Conservation (phyloP, 148 eudicot species). For the Rheum nobile region DNA sequence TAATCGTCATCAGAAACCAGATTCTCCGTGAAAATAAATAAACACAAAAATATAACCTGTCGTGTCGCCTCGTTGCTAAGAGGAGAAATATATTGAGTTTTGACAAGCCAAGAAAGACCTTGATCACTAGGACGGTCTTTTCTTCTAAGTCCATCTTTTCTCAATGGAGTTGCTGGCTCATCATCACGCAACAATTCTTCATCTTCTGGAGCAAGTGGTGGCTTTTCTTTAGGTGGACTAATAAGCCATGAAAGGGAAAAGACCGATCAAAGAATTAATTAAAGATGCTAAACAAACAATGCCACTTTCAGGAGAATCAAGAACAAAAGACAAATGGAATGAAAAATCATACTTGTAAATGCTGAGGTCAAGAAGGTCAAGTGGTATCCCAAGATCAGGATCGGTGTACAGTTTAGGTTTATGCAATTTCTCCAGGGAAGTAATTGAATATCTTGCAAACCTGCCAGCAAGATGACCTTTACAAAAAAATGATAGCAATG, state of each 20-base stretch:
- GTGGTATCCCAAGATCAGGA: constrained; percentile 95
- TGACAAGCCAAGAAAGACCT: constrained; percentile 93
- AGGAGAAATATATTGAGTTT: constrained; percentile 93
- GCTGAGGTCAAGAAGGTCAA: constrained; percentile 97
- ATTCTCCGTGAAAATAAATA: neutral
- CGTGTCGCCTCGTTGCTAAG: constrained; percentile 75
- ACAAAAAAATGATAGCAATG: constrained; percentile 21
- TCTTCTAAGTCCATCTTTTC: constrained; percentile 73
- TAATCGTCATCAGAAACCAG: neutral
- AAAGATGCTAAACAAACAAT: neutral
- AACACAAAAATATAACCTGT: constrained; percentile 39
- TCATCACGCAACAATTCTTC: constrained; percentile 82
- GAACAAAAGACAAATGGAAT: neutral
- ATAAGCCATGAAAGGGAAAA: constrained; percentile 3
- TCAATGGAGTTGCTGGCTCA: constrained; percentile 64
- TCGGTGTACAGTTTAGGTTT: constrained; percentile 85
- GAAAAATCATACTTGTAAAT: constrained; percentile 63
- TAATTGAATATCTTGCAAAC: constrained; percentile 62
- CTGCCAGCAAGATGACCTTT: constrained; percentile 20
- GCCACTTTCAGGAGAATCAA: neutral
- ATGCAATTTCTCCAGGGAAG: constrained; percentile 87
- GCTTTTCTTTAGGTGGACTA: constrained; percentile 68
- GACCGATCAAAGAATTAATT: neutral
- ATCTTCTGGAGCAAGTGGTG: constrained; percentile 76
- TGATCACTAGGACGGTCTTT: constrained; percentile 87